These are phyloP conservation scores for Paecilomyces variotii DNA, from an alignment of 2,329 filamentous ascomycete genomes.

Conservation along the genomic window DNA sequence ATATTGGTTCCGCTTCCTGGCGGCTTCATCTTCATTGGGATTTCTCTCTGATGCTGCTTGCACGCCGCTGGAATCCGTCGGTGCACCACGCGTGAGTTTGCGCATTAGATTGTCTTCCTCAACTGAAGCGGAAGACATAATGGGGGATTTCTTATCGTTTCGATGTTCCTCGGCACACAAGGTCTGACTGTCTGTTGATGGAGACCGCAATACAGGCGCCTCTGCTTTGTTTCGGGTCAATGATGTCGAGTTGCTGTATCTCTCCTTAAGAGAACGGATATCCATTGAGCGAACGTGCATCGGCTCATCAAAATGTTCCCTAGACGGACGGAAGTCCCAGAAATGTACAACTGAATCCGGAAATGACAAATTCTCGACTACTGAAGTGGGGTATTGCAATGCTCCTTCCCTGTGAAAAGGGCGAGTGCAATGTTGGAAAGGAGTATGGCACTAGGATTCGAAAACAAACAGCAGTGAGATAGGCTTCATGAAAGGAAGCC, in stretches of 20 bases:
- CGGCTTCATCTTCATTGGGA: constrained; percentile 14
- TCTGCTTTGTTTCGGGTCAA: constrained; percentile 10
- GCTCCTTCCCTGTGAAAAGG: too few relatives aligned
- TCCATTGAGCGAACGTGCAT: background rate
- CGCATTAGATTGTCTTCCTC: constrained; percentile 11
- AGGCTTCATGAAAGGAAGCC: too few relatives aligned
- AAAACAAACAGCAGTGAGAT: too few relatives aligned
- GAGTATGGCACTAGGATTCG: too few relatives aligned
- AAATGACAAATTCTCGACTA: background rate
- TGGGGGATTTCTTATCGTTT: constrained; percentile 11
- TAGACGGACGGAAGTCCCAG: background rate
- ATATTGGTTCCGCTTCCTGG: constrained; percentile 29
- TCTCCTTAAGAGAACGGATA: constrained; percentile 10
- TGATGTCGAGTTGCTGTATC: constrained; percentile 10
- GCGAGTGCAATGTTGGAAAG: too few relatives aligned
- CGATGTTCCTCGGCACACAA: constrained; percentile 8
- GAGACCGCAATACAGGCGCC: constrained; percentile 13
- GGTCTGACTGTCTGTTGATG: constrained; percentile 10
- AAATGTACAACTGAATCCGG: background rate
- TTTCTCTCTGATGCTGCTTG: constrained; percentile 8
- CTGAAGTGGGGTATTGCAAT: background rate
- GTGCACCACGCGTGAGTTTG: constrained; percentile 6
- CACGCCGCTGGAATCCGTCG: constrained; percentile 8
- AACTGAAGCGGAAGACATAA: constrained; percentile 16
- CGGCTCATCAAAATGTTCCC: background rate